Evolutionary conservation across 2,329 filamentous ascomycete species (phyloP), one percentile per base, ranked within the genome.

Genomic region (Botryotinia globosa): DNA sequence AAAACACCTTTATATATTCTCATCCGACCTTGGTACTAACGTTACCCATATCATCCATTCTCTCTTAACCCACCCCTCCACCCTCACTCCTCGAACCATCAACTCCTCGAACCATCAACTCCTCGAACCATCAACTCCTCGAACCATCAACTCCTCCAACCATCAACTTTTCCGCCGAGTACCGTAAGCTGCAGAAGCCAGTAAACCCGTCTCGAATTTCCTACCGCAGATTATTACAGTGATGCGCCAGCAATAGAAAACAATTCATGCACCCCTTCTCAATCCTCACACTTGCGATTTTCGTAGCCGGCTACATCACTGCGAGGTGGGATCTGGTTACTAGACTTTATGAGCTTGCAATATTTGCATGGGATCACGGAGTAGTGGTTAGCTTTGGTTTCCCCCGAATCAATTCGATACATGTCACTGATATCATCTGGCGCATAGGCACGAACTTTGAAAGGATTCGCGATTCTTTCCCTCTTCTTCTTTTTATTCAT

Each of bases 241-340:
- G 75, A 80, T 80, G 78, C 76, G 73, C 73, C 74, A 78, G 76
- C 75, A 72, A 77, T 78, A 80, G 78, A 71, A 73, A 75, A 74
- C 76, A 76, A 80, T 81, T 81, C 76, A 98, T 98, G 95, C 94
- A 98, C 94, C 94, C 94, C 81, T 98, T 98, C 86, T 98, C 95
- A 76, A 87, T 95, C 83, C 89, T 98, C 83, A 97, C 94, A 81
- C 90, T 97, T 85, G 94, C 92, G 85, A 98, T 99, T 86, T 99
- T 99, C 87, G 92, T 98, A 88, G 95, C 96, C 85, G 96, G 96
- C 84, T 99, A 99, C 88, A 98, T 95, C 83, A 99, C 96, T 85
- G 96, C 96, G 82, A 92, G 96, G 87, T 99, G 96, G 94, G 96
- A 98, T 85, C 91, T 99, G 76, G 94, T 98, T 78, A 98, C 95